These are phyloP conservation scores for Hypericum androsaemum DNA, from an alignment of 345 rosid genomes.

Conservation along the genomic window DNA sequence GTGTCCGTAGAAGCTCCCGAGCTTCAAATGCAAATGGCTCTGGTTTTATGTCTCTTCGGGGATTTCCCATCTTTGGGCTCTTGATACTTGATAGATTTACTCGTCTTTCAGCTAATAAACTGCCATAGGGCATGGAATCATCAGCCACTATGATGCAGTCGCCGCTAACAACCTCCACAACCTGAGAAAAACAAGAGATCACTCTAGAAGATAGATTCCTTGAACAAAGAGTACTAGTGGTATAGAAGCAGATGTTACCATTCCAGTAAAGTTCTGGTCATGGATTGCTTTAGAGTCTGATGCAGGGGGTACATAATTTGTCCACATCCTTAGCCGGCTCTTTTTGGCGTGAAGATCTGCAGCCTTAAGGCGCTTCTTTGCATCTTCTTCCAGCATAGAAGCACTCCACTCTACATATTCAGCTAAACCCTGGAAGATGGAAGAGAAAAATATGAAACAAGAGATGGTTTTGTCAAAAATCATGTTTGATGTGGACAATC, in stretches of 20 bases:
- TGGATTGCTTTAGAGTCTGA: conserved; percentile 82
- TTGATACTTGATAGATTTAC: conserved; percentile 89
- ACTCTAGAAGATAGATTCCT: not conserved
- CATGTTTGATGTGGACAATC: no score
- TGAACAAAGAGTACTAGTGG: not conserved
- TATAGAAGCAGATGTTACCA: conserved; percentile 33
- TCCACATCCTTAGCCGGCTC: conserved; percentile 67
- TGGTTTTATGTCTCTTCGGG: conserved; percentile 81
- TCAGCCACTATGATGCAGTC: conserved; percentile 88
- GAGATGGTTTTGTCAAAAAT: not conserved
- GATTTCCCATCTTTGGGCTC: conserved; percentile 84
- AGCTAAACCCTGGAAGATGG: conserved; percentile 66
- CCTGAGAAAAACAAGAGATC: conserved; percentile 34
- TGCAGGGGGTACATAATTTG: conserved; percentile 75
- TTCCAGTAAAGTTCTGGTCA: conserved; percentile 84
- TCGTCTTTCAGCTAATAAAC: conserved; percentile 75
- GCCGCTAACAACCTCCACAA: conserved; percentile 93
- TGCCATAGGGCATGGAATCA: conserved; percentile 78
- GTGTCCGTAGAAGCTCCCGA: conserved; percentile 69
- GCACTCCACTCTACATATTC: conserved; percentile 99
- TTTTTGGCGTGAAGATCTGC: conserved; percentile 93
- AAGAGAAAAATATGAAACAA: not conserved
- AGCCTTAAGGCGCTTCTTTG: conserved; percentile 57
- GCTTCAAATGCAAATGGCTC: conserved; percentile 95
- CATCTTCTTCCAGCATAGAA: conserved; percentile 92